Percentiles rank a stretch among this genome's conserved stretches.
phyloP scores from a whole-genome alignment of 805 yeast genomes.

The Blastobotrys attinorum region DNA sequence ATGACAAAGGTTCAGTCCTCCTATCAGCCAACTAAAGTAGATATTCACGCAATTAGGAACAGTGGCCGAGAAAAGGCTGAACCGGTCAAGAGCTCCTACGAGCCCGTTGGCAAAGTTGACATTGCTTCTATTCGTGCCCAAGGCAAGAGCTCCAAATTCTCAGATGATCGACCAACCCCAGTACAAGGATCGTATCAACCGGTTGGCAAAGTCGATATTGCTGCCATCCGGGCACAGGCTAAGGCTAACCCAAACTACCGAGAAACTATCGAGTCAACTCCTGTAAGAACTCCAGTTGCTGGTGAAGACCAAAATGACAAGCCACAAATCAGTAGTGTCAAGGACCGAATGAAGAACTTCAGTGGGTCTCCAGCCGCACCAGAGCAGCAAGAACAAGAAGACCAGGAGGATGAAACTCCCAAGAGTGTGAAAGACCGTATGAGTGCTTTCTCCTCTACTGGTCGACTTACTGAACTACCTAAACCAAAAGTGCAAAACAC shows the following conservation, averaged over 20 bases:
- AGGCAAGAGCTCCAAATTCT: slow-evolving; percentile 30
- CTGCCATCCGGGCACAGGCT: slow-evolving; percentile 35
- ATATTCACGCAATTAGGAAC: slow-evolving; percentile 46
- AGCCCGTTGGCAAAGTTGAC: slow-evolving; percentile 57
- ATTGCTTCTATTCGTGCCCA: slow-evolving; percentile 36
- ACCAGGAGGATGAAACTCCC: slow-evolving; percentile 21
- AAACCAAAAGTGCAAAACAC: slow-evolving; percentile 44
- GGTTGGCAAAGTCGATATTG: slow-evolving; percentile 50
- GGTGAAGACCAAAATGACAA: slow-evolving; percentile 5
- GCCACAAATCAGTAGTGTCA: slow-evolving; percentile 1
- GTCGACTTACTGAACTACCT: slow-evolving; percentile 53
- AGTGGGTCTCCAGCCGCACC: slow-evolving; percentile 7
- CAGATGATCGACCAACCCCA: slow-evolving; percentile 28
- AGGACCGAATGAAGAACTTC: slow-evolving; percentile 3
- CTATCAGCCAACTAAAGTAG: slow-evolving; percentile 59
- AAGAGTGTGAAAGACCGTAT: slow-evolving; percentile 25
- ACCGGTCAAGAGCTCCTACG: slow-evolving; percentile 37
- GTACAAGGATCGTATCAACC: slow-evolving; percentile 49
- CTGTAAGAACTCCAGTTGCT: slow-evolving; percentile 9
- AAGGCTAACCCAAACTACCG: slow-evolving; percentile 8
- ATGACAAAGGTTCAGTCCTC: slow-evolving; percentile 45
- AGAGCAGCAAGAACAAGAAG: slow-evolving; percentile 13
- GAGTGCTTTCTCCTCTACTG: slow-evolving; percentile 31
- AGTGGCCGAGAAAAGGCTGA: slow-evolving; percentile 26
- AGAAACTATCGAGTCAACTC: slow-evolving; percentile 9